These are phyloP conservation scores for Sporothrix variecibatus DNA, from an alignment of 2,329 filamentous ascomycete species.

Conservation along the genomic window DNA sequence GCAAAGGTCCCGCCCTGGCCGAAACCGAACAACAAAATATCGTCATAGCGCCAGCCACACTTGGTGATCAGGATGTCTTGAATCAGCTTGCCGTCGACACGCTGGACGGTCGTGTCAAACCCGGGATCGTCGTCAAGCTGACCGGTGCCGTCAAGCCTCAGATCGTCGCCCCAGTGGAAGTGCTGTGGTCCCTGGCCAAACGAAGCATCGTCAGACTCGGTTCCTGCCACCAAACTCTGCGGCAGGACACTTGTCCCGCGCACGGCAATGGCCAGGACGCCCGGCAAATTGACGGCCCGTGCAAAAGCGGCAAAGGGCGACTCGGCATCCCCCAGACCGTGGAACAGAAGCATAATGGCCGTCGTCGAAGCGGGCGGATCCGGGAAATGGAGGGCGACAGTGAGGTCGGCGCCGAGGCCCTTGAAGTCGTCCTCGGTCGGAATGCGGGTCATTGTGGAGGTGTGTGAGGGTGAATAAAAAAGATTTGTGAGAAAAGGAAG, in stretches of 20 bases:
- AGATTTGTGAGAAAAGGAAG: background rate
- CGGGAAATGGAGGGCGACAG: constrained; percentile 52
- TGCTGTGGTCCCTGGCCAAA: constrained; percentile 36
- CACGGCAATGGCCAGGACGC: constrained; percentile 73
- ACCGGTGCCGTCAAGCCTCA: constrained; percentile 55
- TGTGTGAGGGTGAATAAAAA: background rate
- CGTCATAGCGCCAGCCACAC: constrained; percentile 61
- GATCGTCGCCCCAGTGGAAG: constrained; percentile 69
- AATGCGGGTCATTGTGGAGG: constrained; percentile 41
- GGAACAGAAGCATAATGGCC: constrained; percentile 77
- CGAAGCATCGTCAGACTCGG: constrained; percentile 30
- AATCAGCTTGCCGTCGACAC: constrained; percentile 56
- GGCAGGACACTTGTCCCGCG: constrained; percentile 70
- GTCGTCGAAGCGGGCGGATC: constrained; percentile 63
- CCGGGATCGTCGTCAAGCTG: constrained; percentile 64
- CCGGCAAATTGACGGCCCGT: constrained; percentile 68
- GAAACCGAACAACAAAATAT: constrained; percentile 66
- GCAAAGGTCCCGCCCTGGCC: constrained; percentile 68
- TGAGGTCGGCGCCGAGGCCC: constrained; percentile 45
- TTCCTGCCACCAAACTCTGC: constrained; percentile 56
- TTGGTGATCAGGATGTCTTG: constrained; percentile 51
- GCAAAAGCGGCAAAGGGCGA: constrained; percentile 69
- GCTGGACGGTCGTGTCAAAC: constrained; percentile 50
- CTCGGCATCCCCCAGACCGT: constrained; percentile 79
- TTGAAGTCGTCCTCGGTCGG: constrained; percentile 55